Evolutionary conservation across 306 rosid species (phyloP), one percentile per base, ranked within the genome.

Genomic region (Casuarina glauca): DNA sequence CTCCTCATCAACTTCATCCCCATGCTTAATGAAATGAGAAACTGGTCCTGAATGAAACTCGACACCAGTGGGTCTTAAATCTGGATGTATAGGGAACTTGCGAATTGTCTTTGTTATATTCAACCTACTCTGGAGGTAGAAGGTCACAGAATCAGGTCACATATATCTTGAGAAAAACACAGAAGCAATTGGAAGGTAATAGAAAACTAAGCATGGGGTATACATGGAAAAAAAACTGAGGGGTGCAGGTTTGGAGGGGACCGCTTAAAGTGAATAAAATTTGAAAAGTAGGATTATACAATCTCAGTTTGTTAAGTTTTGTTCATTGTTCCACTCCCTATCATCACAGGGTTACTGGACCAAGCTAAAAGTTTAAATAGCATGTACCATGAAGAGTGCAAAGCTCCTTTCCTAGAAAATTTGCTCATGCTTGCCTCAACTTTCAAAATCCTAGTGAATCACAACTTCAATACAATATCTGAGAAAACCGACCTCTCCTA

Each of bases 31-130:
- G 75, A 68, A 51, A 73, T 83, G 83, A 42, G 84, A 70, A 84
- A 66, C 78, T 7, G 96, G 86, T 73, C 96, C 97, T 7, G 97
- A 87, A 74, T 84, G 97, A 88, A 89, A 95, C 90, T 92, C 98
- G 1, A 93, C 68, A 19, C 98, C 98, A 19, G 93, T 89, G 55
- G 93, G 84, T 74, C 83, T 89, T 83, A 95, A 84, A 86, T 88
- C 73, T 75, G 93, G 83, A 83, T 91, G 93, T 74, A 95, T 88
- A 46, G 97, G 85, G 86, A 89, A 92, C 85, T 92, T 92, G 26
- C 93, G 93, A 79, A 92, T 80, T 77, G 97, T 92, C 87, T 92
- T 95, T 41, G 98, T 91, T 86, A 95, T 85, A 87, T 95, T 95
- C 87, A 92, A 87, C 91, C 97, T 91, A 87, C 87, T 92, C 98